Evolutionary conservation across 495 filamentous ascomycete species (phyloP), one percentile per base, ranked within the genome.

Genomic region (Rhizodiscina lignyota): DNA sequence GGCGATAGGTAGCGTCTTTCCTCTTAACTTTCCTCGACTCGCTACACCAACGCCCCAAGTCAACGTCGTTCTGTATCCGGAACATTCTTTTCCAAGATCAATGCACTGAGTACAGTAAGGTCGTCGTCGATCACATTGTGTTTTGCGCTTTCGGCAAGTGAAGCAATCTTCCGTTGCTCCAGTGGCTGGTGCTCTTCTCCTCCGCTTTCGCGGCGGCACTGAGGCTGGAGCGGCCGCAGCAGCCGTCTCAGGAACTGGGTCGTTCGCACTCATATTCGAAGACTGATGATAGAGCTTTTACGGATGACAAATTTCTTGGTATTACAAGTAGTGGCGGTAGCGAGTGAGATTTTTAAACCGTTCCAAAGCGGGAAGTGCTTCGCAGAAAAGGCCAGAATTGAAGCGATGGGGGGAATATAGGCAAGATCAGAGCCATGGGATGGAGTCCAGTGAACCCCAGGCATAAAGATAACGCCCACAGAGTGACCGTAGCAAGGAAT

Each of bases 41-140:
- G 89, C 89, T 42, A 97, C 89, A 18, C 89, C 89, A 23, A 97
- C 79, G 10, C 87, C 89, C 89, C 89, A 97, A 23, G 89, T 97
- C 61, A 97, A 70, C 32, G 85, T 83, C 16, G 89, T 96, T 60
- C 91, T 89, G 64, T 97, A 97, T 41, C 89, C 89, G 29, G 82
- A 84, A 62, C 89, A 97, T 54, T 92, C 84, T 51, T 83, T 87
- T 37, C 84, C 82, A 39, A 77, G 62, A 37, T 94, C 85, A 33
- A 97, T 68, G 58, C 89, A 97, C 54, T 83, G 86, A 30, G 83
- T 84, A 55, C 89, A 97, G 55, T 94, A 97, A 11, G 89, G 89
- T 43, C 89, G 70, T 52, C 83, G 73, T 34, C 89, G 74, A 58
- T 97, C 89, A 61, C 89, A 97, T 54, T 81, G 79, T 35, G 72